Base-by-base conservation (phyloP, 768 basidiomycete genomes). In the Asterophora parasitica region DNA sequence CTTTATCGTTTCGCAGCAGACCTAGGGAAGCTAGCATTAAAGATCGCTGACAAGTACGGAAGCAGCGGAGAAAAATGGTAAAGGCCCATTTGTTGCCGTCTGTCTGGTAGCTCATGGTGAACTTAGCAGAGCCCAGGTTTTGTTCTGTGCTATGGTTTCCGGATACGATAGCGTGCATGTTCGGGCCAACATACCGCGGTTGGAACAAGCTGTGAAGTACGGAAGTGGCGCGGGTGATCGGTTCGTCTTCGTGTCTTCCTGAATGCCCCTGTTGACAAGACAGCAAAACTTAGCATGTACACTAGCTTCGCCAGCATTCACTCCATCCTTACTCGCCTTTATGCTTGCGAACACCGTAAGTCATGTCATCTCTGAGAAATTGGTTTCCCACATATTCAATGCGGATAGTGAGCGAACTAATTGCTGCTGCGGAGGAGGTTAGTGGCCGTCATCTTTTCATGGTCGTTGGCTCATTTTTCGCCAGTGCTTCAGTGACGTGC, bases 11-110 rank as follows among this genome's bases (percentile, higher is more conserved):
- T 87, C 59, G 83, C 83, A 27, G 73, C 74, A 0, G 82, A 86
- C 55, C 70, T 87, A 30, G 84, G 78, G 19, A 83, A 78, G 56
- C 63, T 87, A 37, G 83, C 81, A 7, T 61, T 88, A 33, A 75
- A 74, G 37, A 81, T 87, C n/a, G 84, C 83, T 15, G 80, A 85
- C 36, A 70, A 67, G 17, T 70, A 83, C 59, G 84, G 84, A 27
- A 77, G 71, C 17, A 81, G 72, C 42, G 75, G 75, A 42, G 83
- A 85, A 60, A 83, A 83, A 73, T 85, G 84, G 83, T 82, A 31
- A 27, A 4, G 11, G 16, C 44, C 44, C 65, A 41, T 28, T n/a
- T 7, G 46, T 27, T 31, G 27, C 28, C 37, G 26, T 16, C 15
- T 51, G 13, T 9, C 35, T n/a, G n/a, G 10, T 10, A n/a, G 5